Evolutionary conservation across 768 basidiomycete species (phyloP), one percentile per base, ranked within the genome.

Genomic region (Xerocomus brunneocitrinus): DNA sequence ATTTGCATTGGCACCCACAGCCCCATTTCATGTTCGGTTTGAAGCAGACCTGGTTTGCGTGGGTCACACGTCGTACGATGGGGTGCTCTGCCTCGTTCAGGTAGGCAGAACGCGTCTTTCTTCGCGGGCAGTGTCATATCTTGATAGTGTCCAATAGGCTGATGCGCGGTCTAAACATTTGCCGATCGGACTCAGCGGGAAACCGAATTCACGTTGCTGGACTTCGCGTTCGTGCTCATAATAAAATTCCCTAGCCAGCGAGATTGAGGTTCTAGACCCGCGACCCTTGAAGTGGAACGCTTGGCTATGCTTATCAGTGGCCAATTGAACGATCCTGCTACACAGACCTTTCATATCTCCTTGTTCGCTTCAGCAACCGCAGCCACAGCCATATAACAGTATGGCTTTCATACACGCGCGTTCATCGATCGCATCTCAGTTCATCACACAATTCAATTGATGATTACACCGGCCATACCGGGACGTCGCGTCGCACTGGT

Each of bases 371-470:
- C 50, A 44, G n/a, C 12, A 34, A 38, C 57, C 24, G 43, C 44
- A 55, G 42, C 8, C 32, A 35, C 45, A 39, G 25, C 52, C 36
- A 24, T 19, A 8, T 19, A 28, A 8, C 39, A 14, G 43, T n/a
- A 44, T 28, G 40, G 28, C 27, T 30, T 48, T 28, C 34, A 45
- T 34, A 25, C 32, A 25, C 43, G 19, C 19, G 25, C 19, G 5
- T 24, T 16, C 47, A 14, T 47, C 44, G 36, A 43, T 55, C 49
- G 31, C 31, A 59, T 31, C 49, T 50, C 51, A 47, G 49, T 45
- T 49, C 19, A 39, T 25, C 25, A 32, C 36, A 24, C n/a, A 39
- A 31, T 14, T 47, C 24, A 36, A 13, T 27, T 31, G 36, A 19
- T 25, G 22, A 16, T 34, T 30, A 2, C 38, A 25, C 55, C 51